Percentiles rank a stretch among this genome's conserved stretches.
These are phyloP conservation scores for Eimeria necatrix DNA, from an alignment of 169 alveolate genomes.

Conservation along the genomic window DNA sequence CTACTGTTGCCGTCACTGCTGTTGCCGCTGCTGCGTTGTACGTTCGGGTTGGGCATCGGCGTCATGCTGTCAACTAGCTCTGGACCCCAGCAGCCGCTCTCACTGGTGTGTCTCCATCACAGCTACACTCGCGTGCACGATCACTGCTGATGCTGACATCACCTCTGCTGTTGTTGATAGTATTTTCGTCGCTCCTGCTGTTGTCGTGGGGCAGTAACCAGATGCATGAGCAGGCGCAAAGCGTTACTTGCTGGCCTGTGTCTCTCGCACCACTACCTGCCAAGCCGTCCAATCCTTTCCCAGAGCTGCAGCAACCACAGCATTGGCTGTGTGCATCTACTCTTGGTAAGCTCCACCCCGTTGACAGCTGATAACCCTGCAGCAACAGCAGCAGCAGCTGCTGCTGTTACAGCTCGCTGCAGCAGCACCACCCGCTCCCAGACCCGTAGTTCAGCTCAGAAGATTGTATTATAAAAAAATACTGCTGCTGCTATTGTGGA, in stretches of 20 bases:
- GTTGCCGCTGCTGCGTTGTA: background rate
- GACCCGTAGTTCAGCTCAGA: background rate
- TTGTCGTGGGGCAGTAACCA: constrained; percentile 17
- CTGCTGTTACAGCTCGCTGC: background rate
- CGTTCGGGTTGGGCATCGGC: background rate
- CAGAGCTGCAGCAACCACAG: constrained; percentile 28
- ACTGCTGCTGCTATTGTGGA: constrained; percentile 11
- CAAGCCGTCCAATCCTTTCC: background rate
- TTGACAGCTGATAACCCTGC: background rate
- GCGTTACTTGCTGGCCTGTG: no score
- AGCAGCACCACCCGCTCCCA: background rate
- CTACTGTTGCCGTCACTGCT: background rate
- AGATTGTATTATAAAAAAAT: background rate
- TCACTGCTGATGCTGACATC: no score
- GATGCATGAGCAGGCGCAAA: background rate
- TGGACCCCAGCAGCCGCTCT: background rate
- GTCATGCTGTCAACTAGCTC: constrained; percentile 9
- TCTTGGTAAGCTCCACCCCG: background rate
- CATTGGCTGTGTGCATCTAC: background rate
- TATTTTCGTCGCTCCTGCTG: background rate
- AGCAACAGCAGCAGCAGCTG: constrained; percentile 47
- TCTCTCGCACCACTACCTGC: no score
- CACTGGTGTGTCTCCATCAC: no score
- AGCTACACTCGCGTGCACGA: background rate
- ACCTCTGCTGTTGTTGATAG: background rate